Evolutionary conservation across 2,329 filamentous ascomycete species (phyloP), one percentile per base, ranked within the genome.

Genomic region (Alternaria rosae): DNA sequence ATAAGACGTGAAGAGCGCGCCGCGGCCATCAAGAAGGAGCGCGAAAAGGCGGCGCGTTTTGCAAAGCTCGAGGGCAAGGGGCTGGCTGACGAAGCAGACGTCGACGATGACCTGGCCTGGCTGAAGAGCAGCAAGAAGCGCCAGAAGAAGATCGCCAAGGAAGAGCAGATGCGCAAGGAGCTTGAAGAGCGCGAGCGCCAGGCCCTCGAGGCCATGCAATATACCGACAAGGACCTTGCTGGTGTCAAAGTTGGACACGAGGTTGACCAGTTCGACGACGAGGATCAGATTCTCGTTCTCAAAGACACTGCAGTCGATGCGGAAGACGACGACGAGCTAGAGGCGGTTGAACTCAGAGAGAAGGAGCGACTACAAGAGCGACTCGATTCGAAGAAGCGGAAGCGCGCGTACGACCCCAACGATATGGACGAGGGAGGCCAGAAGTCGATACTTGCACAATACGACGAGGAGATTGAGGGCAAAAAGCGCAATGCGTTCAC

Each of bases 211-310:
- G 76, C 77, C 9, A 64, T 73, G 62, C 89, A 94, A 72, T 97
- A 97, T 78, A 94, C 92, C 1, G 88, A 92, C 5, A 91, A 91
- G 63, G 94, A 98, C 76, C 84, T 98, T 51, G 91, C 93, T 0
- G 95, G 94, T 38, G 89, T 99, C 71, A 95, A 92, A 77, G 94
- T 99, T 54, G 94, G 90, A 5, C 95, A 99, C 77, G 93, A 97
- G 76, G 81, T 94, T 61, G 88, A 87, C 5, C 87, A 92, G 21
- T 94, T 99, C 65, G 89, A 92, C 23, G 92, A 93, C 17, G 84
- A 92, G 61, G 94, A 97, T 61, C 93, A 98, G 76, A 89, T 99
- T 30, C 84, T 99, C 55, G 97, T 94, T 0, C 86, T 99, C n/a
- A 97, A 97, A 76, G 95, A 99, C 80, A 88, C 91, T 1, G 92